Evolutionary conservation across 1,139 yeast genomes (phyloP).

Genomic region (Pichia sp.): DNA sequence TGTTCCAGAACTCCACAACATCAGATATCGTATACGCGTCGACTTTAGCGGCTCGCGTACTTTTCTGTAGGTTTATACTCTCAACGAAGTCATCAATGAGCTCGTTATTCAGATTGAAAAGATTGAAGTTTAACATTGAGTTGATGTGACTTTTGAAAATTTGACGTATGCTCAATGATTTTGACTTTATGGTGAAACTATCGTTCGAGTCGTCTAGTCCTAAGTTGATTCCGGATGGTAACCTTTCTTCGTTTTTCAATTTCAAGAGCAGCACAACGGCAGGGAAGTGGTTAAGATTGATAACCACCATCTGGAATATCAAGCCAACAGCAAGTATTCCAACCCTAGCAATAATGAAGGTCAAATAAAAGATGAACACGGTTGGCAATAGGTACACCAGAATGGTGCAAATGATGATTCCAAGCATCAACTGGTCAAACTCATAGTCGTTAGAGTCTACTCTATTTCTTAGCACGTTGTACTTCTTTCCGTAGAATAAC

Average conservation of each 20-base stretch:
- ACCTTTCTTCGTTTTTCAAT: conserved; percentile 70
- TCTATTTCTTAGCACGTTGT: conserved; percentile 74
- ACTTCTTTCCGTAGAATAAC: conserved; percentile 84
- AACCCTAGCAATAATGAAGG: conserved; percentile 59
- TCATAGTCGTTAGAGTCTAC: conserved; percentile 81
- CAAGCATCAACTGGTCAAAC: conserved; percentile 78
- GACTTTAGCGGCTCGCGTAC: background rate
- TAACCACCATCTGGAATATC: conserved; percentile 51
- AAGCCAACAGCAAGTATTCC: conserved; percentile 44
- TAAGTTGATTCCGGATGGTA: conserved; percentile 82
- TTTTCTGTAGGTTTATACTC: background rate
- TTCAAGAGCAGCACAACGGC: conserved; percentile 73
- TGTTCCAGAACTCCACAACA: conserved; percentile 22
- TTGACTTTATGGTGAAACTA: conserved; percentile 17
- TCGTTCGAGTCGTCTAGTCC: conserved; percentile 17
- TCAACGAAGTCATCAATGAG: conserved; percentile 3
- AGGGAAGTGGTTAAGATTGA: conserved; percentile 77
- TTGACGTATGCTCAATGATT: conserved; percentile 19
- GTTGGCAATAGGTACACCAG: conserved; percentile 79
- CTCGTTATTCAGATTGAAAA: conserved; percentile 18
- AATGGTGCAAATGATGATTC: conserved; percentile 81
- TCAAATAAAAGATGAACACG: conserved; percentile 71
- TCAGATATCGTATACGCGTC: conserved; percentile 7
- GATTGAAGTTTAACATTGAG: conserved; percentile 24
- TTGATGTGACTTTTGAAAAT: conserved; percentile 22